Conservation (phyloP, 2,329 filamentous ascomycete genomes). For the Cytospora chrysosperma region DNA sequence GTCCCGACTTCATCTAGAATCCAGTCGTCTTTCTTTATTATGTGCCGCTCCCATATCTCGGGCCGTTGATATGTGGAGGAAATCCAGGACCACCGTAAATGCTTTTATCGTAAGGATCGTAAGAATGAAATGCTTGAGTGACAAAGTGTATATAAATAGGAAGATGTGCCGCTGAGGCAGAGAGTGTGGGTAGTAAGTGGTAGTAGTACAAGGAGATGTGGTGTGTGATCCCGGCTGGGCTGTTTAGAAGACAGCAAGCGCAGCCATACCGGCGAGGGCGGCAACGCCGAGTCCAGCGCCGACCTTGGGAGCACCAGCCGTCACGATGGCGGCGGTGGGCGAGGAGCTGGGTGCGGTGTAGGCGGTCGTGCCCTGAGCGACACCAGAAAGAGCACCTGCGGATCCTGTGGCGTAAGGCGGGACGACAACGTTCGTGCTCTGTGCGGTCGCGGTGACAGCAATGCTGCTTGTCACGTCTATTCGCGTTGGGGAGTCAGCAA, state of each 20-base stretch:
- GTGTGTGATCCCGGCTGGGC: constrained; percentile 3
- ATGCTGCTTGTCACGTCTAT: neutral
- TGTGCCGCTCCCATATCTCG: constrained; percentile 17
- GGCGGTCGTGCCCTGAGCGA: constrained; percentile 35
- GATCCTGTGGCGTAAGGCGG: constrained; percentile 28
- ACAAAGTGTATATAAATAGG: constrained; percentile 16
- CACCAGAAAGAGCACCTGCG: constrained; percentile 27
- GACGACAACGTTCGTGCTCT: constrained; percentile 33
- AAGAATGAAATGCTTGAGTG: constrained; percentile 47
- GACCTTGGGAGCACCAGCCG: constrained; percentile 35
- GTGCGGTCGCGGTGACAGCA: neutral
- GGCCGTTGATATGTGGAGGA: constrained; percentile 19
- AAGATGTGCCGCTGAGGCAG: constrained; percentile 16
- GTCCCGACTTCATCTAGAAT: neutral
- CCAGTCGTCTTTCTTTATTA: constrained; percentile 14
- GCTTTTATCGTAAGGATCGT: constrained; percentile 56
- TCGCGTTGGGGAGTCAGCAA: neutral
- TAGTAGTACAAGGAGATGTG: neutral
- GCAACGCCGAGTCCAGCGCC: constrained; percentile 46
- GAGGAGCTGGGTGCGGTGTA: constrained; percentile 35
- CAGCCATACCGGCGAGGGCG: constrained; percentile 44
- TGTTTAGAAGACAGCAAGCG: constrained; percentile 50
- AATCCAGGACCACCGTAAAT: constrained; percentile 32
- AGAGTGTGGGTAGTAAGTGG: neutral
- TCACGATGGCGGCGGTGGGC: constrained; percentile 34